A percentile compares a stretch with the other conserved stretches of the same genome.
phyloP scores from a whole-genome alignment of 2,329 filamentous ascomycete species.

The Coniochaeta hoffmannii region DNA sequence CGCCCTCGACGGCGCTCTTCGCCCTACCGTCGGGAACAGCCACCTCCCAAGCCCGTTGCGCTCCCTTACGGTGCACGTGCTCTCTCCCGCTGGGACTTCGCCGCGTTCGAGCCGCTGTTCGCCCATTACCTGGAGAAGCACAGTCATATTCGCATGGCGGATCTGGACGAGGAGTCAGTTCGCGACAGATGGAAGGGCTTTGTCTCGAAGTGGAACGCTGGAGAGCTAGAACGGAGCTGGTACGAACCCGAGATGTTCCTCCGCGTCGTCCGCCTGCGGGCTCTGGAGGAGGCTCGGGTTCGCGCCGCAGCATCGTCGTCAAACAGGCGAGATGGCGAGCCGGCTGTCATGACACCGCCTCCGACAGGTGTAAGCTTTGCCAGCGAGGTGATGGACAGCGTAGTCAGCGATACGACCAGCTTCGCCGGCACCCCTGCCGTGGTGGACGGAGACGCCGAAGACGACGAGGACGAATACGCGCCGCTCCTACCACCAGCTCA shows the following conservation, averaged over 20 bases:
- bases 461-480: slow-evolving; percentile 56
- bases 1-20: slow-evolving; percentile 16
- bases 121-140: slow-evolving; percentile 83
- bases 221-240: slow-evolving; percentile 83
- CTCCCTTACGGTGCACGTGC: slow-evolving; percentile 61
- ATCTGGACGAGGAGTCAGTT: slow-evolving; percentile 52
- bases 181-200: slow-evolving; percentile 93
- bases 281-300: slow-evolving; percentile 17
- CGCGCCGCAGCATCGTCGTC: background rate
- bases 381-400: slow-evolving; percentile 6
- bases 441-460: slow-evolving; percentile 31
- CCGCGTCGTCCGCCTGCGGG: slow-evolving; percentile 24
- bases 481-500: slow-evolving; percentile 29
- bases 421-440: background rate
- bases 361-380: slow-evolving; percentile 9
- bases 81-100: slow-evolving; percentile 63
- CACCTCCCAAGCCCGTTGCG: slow-evolving; percentile 19
- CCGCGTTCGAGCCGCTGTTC: slow-evolving; percentile 62
- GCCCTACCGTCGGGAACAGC: background rate
- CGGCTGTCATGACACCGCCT: slow-evolving; percentile 7
- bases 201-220: slow-evolving; percentile 82
- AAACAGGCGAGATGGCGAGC: slow-evolving; percentile 11
- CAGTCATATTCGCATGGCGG: slow-evolving; percentile 63
- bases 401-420: background rate
- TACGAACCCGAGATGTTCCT: slow-evolving; percentile 72